Base-by-base conservation (phyloP, 805 yeast species). In the Zygosaccharomyces bailii region DNA sequence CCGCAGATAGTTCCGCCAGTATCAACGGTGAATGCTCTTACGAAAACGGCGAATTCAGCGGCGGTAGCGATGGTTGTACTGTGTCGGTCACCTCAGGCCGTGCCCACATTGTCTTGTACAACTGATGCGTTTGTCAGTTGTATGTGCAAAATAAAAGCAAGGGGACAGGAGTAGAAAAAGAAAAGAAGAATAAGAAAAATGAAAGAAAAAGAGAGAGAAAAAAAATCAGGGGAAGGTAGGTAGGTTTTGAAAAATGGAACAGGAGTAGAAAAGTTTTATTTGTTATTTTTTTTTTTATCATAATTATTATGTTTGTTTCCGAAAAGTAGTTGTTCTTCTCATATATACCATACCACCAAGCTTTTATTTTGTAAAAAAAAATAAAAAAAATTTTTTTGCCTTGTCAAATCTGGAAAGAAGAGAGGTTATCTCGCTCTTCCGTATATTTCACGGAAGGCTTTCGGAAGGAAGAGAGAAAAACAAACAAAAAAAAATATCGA, bases 21-120 rank as follows among this genome's bases (percentile, higher is more conserved):
- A 74, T 78, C 48, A 70, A 71, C 54, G 96, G 97, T 55, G 70
- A 73, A 38, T 90, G 98, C 74, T 68, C 68, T 39, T 90, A 89
- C 73, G 86, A 76, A 62, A 74, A 86, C 61, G 97, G 97, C 60
- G 56, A 57, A 27, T 89, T 82, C 77, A 66, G 66, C 52, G 88
- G 87, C 53, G 88, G 87, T 52, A 65, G 80, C 14, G 88, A 84
- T 60, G 95, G 95, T 57, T 86, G 95, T 74, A 86, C 95, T 43
- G 85, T 82, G 50, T 74, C 79, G 39, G 81, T 81, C 31, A 71
- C 78, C 35, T 66, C 71, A 24, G 86, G 86, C 62, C 58, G 71
- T 42, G 86, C 82, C 46, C 65, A 78, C 60, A 80, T 80, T 60
- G 83, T 81, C 56, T 73, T 79, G 58, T 77, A 72, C 62, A 37